Percentiles rank a stretch among this genome's conserved stretches.
These are phyloP conservation scores for Liriodendron chinense DNA, from an alignment of 164 flowering plant genomes.

Conservation along the genomic window DNA sequence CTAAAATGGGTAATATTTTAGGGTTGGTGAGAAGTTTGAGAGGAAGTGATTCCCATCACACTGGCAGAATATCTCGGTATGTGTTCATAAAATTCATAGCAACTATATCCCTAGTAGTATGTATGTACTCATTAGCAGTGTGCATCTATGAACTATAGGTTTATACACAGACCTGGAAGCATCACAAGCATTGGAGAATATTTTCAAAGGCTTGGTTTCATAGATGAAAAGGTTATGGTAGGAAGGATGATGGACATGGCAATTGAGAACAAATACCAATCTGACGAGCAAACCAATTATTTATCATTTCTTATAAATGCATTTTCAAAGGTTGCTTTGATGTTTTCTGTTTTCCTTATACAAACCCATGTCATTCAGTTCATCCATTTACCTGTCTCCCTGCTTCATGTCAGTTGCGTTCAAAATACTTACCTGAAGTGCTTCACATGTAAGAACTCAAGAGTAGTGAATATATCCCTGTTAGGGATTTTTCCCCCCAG, in stretches of 20 bases:
- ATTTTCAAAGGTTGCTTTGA: too few species aligned
- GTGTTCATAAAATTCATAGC: not conserved
- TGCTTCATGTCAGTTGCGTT: too few species aligned
- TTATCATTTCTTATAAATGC: too few species aligned
- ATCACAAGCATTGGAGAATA: conserved; percentile 13
- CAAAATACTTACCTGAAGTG: too few species aligned
- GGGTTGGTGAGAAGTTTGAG: conserved; percentile 23
- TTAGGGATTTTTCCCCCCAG: conserved; percentile 20
- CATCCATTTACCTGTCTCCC: too few species aligned
- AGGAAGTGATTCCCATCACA: conserved; percentile 20
- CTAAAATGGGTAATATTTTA: conserved; percentile 26
- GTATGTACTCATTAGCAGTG: not conserved
- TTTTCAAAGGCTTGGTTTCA: conserved; percentile 11
- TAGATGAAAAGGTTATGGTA: conserved; percentile 19
- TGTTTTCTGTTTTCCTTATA: too few species aligned
- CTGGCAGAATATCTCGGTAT: conserved; percentile 19
- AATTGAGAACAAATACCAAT: too few species aligned
- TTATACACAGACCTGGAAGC: conserved; percentile 6
- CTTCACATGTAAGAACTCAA: conserved; percentile 13
- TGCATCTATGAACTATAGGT: conserved; percentile 6
- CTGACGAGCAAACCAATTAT: too few species aligned
- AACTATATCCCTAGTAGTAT: too few species aligned
- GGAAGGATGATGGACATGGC: too few species aligned
- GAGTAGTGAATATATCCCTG: conserved; percentile 12
- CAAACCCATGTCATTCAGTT: too few species aligned